A percentile compares a stretch with the other conserved stretches of the same genome.
phyloP scores from a whole-genome alignment of 371 early-diverging fungal genomes.

The Mucor velutinosus region DNA sequence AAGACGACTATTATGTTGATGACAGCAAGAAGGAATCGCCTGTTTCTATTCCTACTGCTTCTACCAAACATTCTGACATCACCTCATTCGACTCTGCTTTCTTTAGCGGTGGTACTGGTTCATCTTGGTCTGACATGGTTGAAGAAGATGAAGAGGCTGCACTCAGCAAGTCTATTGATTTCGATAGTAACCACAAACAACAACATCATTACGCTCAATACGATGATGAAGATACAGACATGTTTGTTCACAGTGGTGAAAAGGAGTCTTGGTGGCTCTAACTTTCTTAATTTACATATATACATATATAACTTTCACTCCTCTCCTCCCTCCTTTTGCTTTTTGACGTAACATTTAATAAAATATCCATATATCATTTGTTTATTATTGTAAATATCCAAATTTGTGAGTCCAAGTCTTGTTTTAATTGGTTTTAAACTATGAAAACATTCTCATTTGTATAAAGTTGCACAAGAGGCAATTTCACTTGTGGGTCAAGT shows the following conservation, averaged over 20 bases:
- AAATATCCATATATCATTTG: not conserved
- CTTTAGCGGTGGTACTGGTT: conserved; percentile 35
- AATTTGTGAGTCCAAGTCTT: not conserved
- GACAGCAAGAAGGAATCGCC: conserved; percentile 24
- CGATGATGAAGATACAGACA: conserved; percentile 41
- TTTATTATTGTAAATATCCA: not conserved
- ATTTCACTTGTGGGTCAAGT: not conserved
- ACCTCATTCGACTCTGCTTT: conserved; percentile 47
- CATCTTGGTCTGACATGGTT: conserved; percentile 53
- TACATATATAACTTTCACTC: conserved; percentile 7
- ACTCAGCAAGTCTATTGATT: conserved; percentile 3
- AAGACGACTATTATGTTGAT: conserved; percentile 34
- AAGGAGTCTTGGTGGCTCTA: conserved; percentile 56
- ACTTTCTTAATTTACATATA: conserved; percentile 9
- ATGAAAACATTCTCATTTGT: not conserved
- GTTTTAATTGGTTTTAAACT: not conserved
- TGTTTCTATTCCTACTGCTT: conserved; percentile 41
- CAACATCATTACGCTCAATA: conserved; percentile 6
- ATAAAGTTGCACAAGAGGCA: not conserved
- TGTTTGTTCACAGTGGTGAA: conserved; percentile 46
- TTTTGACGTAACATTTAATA: not conserved
- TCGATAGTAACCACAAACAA: conserved; percentile 4
- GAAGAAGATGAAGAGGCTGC: conserved; percentile 36
- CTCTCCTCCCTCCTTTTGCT: conserved; percentile 1
- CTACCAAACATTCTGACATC: conserved; percentile 25